phyloP scores from a whole-genome alignment of 768 basidiomycete species.

The Chlorophyllum brunneum region DNA sequence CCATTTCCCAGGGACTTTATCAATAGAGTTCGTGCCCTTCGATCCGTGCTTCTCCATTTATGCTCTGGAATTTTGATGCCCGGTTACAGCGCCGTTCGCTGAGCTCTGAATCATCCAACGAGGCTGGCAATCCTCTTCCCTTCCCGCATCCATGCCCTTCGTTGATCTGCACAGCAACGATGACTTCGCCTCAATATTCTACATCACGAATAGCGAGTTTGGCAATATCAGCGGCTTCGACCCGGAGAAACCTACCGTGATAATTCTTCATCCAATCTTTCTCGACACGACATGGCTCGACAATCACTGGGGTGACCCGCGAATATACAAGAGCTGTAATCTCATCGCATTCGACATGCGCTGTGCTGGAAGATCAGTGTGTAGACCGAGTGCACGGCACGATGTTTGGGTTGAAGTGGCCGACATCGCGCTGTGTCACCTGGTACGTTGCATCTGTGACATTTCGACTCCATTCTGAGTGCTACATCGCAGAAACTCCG shows the following conservation, averaged over 20 bases:
- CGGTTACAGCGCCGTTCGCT: neutral
- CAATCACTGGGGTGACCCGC: conserved; percentile 62
- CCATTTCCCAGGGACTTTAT: neutral
- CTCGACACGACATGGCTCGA: conserved; percentile 69
- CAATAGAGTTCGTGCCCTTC: neutral
- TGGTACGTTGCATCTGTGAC: conserved; percentile 36
- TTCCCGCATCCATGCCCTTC: conserved; percentile 50
- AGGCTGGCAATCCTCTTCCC: conserved; percentile 14
- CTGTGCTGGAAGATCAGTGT: conserved; percentile 52
- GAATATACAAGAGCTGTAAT: conserved; percentile 57
- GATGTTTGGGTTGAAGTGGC: conserved; percentile 81
- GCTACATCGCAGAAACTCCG: conserved; percentile 43
- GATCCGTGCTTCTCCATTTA: conserved; percentile 6
- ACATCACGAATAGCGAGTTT: conserved; percentile 58
- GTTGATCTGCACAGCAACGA: conserved; percentile 58
- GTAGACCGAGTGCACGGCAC: conserved; percentile 49
- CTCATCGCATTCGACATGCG: conserved; percentile 76
- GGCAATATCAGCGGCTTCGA: conserved; percentile 66
- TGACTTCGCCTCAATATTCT: conserved; percentile 72
- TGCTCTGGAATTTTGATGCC: conserved; percentile 1
- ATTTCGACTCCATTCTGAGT: neutral
- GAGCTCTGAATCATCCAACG: conserved; percentile 12
- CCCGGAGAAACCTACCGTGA: conserved; percentile 59
- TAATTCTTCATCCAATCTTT: conserved; percentile 65
- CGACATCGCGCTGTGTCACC: conserved; percentile 64